Evolutionary conservation across 495 filamentous ascomycete genomes (phyloP).

Genomic region (Penicillium egyptiacum): DNA sequence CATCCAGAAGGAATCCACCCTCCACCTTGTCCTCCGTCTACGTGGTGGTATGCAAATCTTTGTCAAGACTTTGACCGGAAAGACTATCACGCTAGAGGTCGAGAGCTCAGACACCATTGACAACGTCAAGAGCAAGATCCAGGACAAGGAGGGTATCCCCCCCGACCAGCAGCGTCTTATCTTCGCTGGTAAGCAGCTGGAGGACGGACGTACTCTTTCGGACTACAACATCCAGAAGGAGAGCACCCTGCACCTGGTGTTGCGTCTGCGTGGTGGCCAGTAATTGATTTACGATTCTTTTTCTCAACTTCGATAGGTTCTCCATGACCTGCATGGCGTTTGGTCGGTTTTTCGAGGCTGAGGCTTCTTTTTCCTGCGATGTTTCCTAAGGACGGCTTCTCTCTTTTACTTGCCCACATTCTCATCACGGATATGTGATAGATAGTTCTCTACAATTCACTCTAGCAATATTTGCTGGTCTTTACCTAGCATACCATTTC

Average conservation of each 20-base stretch:
- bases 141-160: slow-evolving; percentile 90
- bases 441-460: slow-evolving; percentile 20
- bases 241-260: slow-evolving; percentile 81
- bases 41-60: slow-evolving; percentile 98
- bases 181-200: slow-evolving; percentile 88
- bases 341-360: slow-evolving; percentile 39
- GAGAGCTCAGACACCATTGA: slow-evolving; percentile 90
- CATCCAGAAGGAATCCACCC: slow-evolving; percentile 98
- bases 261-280: slow-evolving; percentile 83
- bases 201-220: slow-evolving; percentile 78
- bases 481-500: background rate
- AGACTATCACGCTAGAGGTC: slow-evolving; percentile 90
- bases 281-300: slow-evolving; percentile 39
- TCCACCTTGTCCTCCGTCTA: slow-evolving; percentile 93
- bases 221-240: slow-evolving; percentile 98
- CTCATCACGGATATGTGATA: slow-evolving; percentile 4
- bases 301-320: slow-evolving; percentile 31
- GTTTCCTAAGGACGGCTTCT: slow-evolving; percentile 23
- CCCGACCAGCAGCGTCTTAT: slow-evolving; percentile 88
- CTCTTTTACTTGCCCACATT: slow-evolving; percentile 29
- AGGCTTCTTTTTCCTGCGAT: slow-evolving; percentile 27
- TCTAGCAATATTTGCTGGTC: slow-evolving; percentile 16
- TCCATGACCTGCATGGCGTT: slow-evolving; percentile 45
- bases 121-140: slow-evolving; percentile 90
- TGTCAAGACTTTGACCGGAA: slow-evolving; percentile 89